A percentile compares a stretch with the other conserved stretches of the same genome.
Conservation (phyloP, 2,329 filamentous ascomycete species). For the Aureobasidium vineae region DNA sequence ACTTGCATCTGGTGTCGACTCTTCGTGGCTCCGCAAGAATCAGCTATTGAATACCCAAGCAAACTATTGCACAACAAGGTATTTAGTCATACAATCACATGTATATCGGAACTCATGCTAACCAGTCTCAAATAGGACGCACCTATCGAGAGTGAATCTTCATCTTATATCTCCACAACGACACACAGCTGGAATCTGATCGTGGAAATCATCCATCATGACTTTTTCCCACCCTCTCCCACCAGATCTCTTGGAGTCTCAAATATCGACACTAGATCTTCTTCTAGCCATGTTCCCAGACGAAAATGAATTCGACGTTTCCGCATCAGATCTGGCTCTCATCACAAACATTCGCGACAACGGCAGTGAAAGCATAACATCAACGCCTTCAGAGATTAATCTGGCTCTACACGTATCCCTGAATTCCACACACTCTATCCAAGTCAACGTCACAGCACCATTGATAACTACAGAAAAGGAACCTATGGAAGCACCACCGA, state of each 20-base stretch:
- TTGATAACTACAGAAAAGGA: conserved; percentile 30
- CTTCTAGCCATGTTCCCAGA: conserved; percentile 25
- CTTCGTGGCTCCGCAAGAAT: too few relatives aligned
- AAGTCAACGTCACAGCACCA: conserved; percentile 43
- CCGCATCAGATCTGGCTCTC: background rate
- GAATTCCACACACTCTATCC: conserved; percentile 28
- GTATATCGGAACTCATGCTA: too few relatives aligned
- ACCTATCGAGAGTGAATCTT: too few relatives aligned
- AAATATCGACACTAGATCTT: conserved; percentile 21
- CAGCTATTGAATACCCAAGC: too few relatives aligned
- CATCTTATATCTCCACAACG: too few relatives aligned
- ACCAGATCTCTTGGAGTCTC: conserved; percentile 10
- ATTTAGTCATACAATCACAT: too few relatives aligned
- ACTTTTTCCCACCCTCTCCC: background rate
- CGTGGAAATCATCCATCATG: too few relatives aligned
- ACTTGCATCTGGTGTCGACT: too few relatives aligned
- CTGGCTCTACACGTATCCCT: background rate
- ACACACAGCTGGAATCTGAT: too few relatives aligned
- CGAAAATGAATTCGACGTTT: background rate
- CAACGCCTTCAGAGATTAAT: conserved; percentile 2
- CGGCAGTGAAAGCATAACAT: background rate
- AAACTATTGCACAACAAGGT: too few relatives aligned
- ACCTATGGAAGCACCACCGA: conserved; percentile 43
- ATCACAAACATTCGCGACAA: background rate
- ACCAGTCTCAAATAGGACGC: too few relatives aligned